Percentiles rank a stretch among this genome's conserved stretches.
Conservation (phyloP, 352 stramenopile species). For the Globisporangium paroecandrum region DNA sequence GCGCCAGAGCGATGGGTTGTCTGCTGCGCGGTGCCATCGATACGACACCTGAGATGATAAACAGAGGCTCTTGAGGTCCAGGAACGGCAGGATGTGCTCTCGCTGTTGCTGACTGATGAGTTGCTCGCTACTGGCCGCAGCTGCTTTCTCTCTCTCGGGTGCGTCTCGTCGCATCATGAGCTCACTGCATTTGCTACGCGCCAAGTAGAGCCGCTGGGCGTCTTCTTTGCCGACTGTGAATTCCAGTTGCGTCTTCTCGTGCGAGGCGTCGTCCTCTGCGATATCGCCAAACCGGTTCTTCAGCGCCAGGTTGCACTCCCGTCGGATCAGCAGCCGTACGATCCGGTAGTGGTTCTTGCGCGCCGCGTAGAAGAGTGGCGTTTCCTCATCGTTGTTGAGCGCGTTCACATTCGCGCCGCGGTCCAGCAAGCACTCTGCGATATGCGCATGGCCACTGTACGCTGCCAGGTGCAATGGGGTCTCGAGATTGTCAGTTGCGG, state of each 20-base stretch:
- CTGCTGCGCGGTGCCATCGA: slow-evolving; percentile 69
- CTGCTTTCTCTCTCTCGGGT: not conserved
- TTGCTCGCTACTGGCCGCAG: slow-evolving; percentile 14
- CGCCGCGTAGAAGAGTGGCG: slow-evolving; percentile 70
- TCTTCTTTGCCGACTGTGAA: slow-evolving; percentile 57
- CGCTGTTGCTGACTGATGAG: slow-evolving; percentile 46
- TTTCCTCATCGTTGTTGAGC: slow-evolving; percentile 50
- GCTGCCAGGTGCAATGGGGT: slow-evolving; percentile 68
- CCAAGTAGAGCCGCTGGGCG: slow-evolving; percentile 25
- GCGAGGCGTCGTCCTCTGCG: slow-evolving; percentile 58
- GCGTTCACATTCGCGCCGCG: slow-evolving; percentile 55
- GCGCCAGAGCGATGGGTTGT: slow-evolving; percentile 59
- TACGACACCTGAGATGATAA: slow-evolving; percentile 57
- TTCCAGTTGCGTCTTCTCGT: slow-evolving; percentile 50
- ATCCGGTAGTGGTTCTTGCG: slow-evolving; percentile 61
- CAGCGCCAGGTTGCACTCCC: slow-evolving; percentile 50
- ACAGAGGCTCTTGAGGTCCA: slow-evolving; percentile 64
- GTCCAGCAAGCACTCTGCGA: slow-evolving; percentile 64
- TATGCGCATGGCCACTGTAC: slow-evolving; percentile 47
- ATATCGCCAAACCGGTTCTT: slow-evolving; percentile 67
- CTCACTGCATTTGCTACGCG: not conserved
- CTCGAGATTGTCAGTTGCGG: slow-evolving; percentile 47
- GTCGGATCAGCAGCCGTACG: slow-evolving; percentile 55
- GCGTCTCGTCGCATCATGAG: not conserved
- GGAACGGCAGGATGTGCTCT: slow-evolving; percentile 54